These are phyloP conservation scores for Fraxinus dipetala DNA, from an alignment of 305 asterid species.

Conservation along the genomic window DNA sequence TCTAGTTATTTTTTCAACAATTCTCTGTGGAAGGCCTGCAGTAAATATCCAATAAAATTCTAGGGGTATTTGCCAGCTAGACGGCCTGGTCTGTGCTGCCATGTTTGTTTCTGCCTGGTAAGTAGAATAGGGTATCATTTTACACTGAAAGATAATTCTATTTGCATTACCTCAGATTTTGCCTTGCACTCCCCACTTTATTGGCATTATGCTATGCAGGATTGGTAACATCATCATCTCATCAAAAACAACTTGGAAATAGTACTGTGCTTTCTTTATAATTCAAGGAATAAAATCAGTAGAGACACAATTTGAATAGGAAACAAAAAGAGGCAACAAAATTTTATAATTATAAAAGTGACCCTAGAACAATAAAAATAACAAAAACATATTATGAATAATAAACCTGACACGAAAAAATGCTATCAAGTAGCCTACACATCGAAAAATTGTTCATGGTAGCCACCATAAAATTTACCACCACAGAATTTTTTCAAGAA, in stretches of 20 bases:
- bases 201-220: not conserved
- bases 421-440: slow-evolving; percentile 26
- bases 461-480: slow-evolving; percentile 40
- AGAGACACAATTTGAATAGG: not conserved
- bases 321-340: slow-evolving; percentile 4
- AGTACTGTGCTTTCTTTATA: not conserved
- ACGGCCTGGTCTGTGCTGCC: not conserved
- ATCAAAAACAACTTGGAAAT: not conserved
- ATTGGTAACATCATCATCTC: not conserved
- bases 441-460: slow-evolving; percentile 28
- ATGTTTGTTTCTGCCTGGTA: not conserved
- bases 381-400: slow-evolving; percentile 19
- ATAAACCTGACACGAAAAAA: not conserved
- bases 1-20: not conserved
- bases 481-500: slow-evolving; percentile 12
- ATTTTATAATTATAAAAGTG: not conserved
- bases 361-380: not conserved
- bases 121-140: not conserved
- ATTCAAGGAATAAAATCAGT: not conserved
- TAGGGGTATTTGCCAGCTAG: not conserved
- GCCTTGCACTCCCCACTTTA: not conserved
- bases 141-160: not conserved
- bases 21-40: not conserved
- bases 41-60: not conserved
- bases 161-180: not conserved